Conservation (phyloP, 768 basidiomycete genomes). For the Pisolithus marmoratus region DNA sequence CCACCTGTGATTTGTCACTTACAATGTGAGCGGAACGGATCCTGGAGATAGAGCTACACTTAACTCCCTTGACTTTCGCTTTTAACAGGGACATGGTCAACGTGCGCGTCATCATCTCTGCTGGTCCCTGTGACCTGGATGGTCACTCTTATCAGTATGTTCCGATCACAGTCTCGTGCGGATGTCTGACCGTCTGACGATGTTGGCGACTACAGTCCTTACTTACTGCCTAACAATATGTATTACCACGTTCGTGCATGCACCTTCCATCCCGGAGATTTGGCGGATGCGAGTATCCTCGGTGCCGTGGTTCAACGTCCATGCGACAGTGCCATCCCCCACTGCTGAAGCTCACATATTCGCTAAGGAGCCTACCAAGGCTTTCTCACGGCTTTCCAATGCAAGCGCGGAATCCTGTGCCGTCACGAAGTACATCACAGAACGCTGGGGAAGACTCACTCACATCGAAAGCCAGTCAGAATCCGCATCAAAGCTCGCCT, state of each 20-base stretch:
- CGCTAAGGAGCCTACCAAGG: conserved; percentile 7
- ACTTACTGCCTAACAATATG: conserved; percentile 52
- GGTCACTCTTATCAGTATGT: conserved; percentile 41
- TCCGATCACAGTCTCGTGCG: not conserved
- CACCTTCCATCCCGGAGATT: conserved; percentile 36
- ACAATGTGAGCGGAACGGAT: conserved; percentile 26
- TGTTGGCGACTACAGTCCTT: conserved; percentile 32
- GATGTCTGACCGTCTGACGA: not conserved
- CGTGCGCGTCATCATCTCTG: conserved; percentile 44
- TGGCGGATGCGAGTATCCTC: conserved; percentile 49
- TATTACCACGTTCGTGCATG: conserved; percentile 42
- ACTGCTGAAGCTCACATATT: conserved; percentile 5
- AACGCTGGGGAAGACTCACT: conserved; percentile 26
- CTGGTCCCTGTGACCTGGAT: conserved; percentile 47
- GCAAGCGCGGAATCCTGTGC: conserved; percentile 15
- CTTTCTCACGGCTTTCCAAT: conserved; percentile 5
- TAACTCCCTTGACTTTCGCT: not conserved
- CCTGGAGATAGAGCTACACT: not conserved
- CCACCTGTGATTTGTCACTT: conserved; percentile 32
- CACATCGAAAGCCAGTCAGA: conserved; percentile 16
- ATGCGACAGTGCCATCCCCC: not conserved
- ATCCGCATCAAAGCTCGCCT: conserved; percentile 11
- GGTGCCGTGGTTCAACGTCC: conserved; percentile 51
- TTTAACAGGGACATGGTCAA: conserved; percentile 32
- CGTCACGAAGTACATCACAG: conserved; percentile 23